Evolutionary conservation across 2,329 filamentous ascomycete genomes (phyloP).

Genomic region (Calycina marina): DNA sequence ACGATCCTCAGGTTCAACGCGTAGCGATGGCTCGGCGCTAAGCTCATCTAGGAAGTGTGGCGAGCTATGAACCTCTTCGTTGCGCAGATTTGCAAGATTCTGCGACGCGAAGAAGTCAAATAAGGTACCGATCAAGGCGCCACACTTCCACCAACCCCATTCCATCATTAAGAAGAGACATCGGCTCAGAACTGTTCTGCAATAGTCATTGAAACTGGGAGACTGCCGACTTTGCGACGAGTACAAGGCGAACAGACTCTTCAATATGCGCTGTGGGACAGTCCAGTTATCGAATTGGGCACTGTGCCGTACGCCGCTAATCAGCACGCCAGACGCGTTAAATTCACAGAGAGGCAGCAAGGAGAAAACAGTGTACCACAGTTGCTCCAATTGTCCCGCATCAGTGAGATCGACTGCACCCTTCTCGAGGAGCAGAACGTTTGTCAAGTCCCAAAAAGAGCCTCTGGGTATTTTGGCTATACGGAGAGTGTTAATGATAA

Average conservation of each 20-base stretch:
- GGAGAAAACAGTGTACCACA: constrained; percentile 45
- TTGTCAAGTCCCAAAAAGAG: constrained; percentile 46
- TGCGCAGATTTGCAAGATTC: constrained; percentile 45
- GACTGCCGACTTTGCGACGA: constrained; percentile 37
- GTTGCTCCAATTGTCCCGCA: constrained; percentile 34
- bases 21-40: constrained; percentile 27
- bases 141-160: constrained; percentile 50
- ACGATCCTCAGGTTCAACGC: constrained; percentile 37
- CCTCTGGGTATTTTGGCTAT: constrained; percentile 33
- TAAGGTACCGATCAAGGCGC: constrained; percentile 39
- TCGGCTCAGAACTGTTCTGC: constrained; percentile 40
- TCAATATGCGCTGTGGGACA: constrained; percentile 41
- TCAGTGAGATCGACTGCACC: constrained; percentile 26
- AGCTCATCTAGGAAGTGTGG: constrained; percentile 47
- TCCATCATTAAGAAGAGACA: constrained; percentile 48
- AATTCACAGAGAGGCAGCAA: constrained; percentile 48
- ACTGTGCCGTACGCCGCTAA: constrained; percentile 25
- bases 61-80: constrained; percentile 47
- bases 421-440: constrained; percentile 27
- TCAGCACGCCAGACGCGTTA: constrained; percentile 35
- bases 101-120: constrained; percentile 56
- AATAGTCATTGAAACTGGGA: constrained; percentile 52
- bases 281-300: constrained; percentile 41
- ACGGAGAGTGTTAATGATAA: constrained; percentile 38
- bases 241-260: constrained; percentile 43